These are phyloP conservation scores for Candida dendrica DNA, from an alignment of 805 yeast genomes.

Conservation along the genomic window DNA sequence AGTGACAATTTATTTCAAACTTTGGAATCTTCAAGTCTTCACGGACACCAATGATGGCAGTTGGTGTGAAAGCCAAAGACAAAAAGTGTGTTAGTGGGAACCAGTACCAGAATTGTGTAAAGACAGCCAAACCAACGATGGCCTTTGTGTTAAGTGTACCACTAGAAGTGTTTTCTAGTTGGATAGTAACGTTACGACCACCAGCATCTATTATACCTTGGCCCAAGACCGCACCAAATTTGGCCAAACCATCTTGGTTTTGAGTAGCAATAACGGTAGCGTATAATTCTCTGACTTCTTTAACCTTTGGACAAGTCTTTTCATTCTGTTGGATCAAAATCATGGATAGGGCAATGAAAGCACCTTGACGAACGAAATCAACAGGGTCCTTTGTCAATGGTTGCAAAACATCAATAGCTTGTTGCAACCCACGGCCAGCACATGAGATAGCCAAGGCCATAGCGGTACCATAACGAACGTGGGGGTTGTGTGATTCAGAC, in stretches of 20 bases:
- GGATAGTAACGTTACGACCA: constrained; percentile 94
- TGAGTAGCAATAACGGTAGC: constrained; percentile 76
- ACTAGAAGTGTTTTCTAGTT: constrained; percentile 80
- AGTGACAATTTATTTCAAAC: constrained; percentile 72
- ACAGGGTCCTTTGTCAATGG: constrained; percentile 91
- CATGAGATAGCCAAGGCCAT: constrained; percentile 95
- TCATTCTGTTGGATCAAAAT: constrained; percentile 85
- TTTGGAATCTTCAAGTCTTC: constrained; percentile 83
- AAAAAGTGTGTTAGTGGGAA: constrained; percentile 93
- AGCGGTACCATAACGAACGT: constrained; percentile 97
- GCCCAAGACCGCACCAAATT: constrained; percentile 94
- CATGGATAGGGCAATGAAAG: constrained; percentile 88
- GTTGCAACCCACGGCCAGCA: constrained; percentile 85
- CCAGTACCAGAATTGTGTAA: constrained; percentile 97
- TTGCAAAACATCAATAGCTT: constrained; percentile 87
- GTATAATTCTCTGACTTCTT: constrained; percentile 63
- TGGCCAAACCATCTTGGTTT: constrained; percentile 94
- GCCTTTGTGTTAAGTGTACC: constrained; percentile 88
- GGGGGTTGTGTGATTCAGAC: constrained; percentile 94
- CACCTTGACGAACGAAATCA: constrained; percentile 97
- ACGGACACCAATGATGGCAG: constrained; percentile 80
- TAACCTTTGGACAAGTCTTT: constrained; percentile 71
- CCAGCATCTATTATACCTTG: constrained; percentile 99
- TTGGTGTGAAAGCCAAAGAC: constrained; percentile 86
- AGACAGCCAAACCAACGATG: constrained; percentile 84